These are phyloP conservation scores for Plantago elongata DNA, from an alignment of 257 asterid genomes.

Conservation along the genomic window DNA sequence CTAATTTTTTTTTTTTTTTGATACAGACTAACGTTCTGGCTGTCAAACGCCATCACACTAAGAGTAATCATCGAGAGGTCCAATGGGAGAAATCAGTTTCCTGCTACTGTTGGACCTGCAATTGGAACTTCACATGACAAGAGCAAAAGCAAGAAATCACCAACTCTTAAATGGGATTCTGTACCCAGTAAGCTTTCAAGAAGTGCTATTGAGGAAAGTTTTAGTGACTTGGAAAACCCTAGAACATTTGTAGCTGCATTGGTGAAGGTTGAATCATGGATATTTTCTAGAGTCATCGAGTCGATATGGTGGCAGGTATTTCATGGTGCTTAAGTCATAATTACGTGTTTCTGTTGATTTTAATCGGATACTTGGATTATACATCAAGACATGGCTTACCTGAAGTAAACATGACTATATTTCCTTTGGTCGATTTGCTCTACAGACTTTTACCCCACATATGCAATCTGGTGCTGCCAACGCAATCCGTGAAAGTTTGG, in stretches of 20 bases:
- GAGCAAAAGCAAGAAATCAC: slow-evolving; percentile 31
- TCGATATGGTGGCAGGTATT: slow-evolving; percentile 96
- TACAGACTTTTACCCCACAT: slow-evolving; percentile 75
- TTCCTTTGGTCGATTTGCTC: slow-evolving; percentile 7
- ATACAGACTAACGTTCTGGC: slow-evolving; percentile 81
- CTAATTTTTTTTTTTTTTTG: slow-evolving; percentile 9
- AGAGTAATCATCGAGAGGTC: slow-evolving; percentile 57
- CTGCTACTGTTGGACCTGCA: slow-evolving; percentile 28
- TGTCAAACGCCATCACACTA: slow-evolving; percentile 62
- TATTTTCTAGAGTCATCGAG: slow-evolving; percentile 68
- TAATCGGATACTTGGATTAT: neutral
- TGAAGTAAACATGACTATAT: slow-evolving; percentile 1
- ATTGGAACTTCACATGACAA: slow-evolving; percentile 18
- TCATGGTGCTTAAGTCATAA: neutral
- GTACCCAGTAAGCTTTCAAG: slow-evolving; percentile 30
- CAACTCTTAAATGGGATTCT: slow-evolving; percentile 52
- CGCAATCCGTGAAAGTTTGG: slow-evolving; percentile 30
- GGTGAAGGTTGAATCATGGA: slow-evolving; percentile 69
- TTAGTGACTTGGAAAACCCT: slow-evolving; percentile 58
- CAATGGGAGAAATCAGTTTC: slow-evolving; percentile 29
- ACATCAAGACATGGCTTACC: no score
- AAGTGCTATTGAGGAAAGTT: slow-evolving; percentile 25
- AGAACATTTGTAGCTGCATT: slow-evolving; percentile 46
- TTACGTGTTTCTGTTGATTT: slow-evolving; percentile 13
- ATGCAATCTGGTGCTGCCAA: slow-evolving; percentile 71